Evolutionary conservation across 805 yeast species (phyloP), one percentile per base, ranked within the genome.

Genomic region (Pichia insulana): DNA sequence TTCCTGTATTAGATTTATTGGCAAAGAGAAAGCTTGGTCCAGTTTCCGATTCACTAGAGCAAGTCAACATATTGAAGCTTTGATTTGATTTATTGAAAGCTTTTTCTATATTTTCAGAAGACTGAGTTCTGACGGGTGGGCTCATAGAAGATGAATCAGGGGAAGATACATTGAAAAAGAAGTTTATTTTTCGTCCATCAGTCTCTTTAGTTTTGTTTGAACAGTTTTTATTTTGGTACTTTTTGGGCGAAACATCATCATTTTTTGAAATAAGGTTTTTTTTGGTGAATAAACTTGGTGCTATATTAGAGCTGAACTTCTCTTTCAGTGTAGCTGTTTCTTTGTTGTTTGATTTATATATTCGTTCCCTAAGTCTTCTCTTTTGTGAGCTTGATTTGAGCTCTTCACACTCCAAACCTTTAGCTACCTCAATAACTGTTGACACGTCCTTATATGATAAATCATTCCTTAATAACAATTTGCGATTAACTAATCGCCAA

Each of bases 401-500:
- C 7, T 42, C 42, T 28, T 45, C 36, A 25, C 37, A 37, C 2
- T 17, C 25, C 17, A 20, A 8, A 17, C 34, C 39, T 32, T 30
- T 22, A 11, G 67, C 56, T 7, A 61, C 61, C 22, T 52, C 41
- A 15, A 57, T 50, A 34, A 58, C 46, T 7, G 64, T 51, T 16
- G 56, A 48, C 28, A 61, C 57, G 36, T 61, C 64, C 28, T 51
- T 50, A 20, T 44, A 35, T 39, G 52, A 43, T 33, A 60, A 47
- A 13, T 46, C 48, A 17, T 48, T 50, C 10, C 56, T 50, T 31
- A 54, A 36, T 3, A 61, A 45, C 13, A 63, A 40, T 28, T 56
- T 56, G 31, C 59, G 51, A 40, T 63, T 63, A 13, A 62, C 59
- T 17, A 61, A 57, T 28, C 68, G 49, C 67, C 66, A 62, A 38